Conservation (phyloP, 2,329 filamentous ascomycete genomes). For the Dactylellina parvicollis region DNA sequence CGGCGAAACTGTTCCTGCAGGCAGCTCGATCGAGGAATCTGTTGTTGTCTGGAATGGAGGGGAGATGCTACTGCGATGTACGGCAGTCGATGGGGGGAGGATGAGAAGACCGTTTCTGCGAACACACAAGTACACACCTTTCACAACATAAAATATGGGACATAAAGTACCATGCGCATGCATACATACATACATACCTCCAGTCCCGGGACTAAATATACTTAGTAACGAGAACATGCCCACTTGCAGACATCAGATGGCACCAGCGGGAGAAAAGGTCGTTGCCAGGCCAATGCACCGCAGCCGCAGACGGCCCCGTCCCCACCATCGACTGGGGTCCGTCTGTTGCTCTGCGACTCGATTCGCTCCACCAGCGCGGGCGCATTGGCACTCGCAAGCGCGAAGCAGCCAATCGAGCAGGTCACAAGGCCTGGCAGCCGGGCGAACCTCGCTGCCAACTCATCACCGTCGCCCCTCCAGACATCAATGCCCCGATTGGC, state of each 20-base stretch:
- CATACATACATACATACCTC: not conserved
- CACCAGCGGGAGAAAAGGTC: no score
- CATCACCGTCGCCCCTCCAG: slow-evolving; percentile 28
- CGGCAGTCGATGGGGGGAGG: no score
- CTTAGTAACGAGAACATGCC: no score
- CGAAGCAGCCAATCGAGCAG: slow-evolving; percentile 26
- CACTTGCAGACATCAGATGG: no score
- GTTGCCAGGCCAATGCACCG: slow-evolving; percentile 47
- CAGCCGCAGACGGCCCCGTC: not conserved
- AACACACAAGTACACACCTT: no score
- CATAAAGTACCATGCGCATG: no score
- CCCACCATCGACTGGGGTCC: not conserved
- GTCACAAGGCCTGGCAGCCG: slow-evolving; percentile 16
- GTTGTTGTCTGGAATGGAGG: not conserved
- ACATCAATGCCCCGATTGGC: slow-evolving; percentile 46
- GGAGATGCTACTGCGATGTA: not conserved
- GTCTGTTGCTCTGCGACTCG: not conserved
- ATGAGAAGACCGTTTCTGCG: not conserved
- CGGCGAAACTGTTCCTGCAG: slow-evolving; percentile 1
- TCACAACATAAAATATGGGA: no score
- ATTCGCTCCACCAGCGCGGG: not conserved
- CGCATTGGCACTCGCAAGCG: not conserved
- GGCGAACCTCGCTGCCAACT: slow-evolving; percentile 40
- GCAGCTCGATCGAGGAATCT: slow-evolving; percentile 10
- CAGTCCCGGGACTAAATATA: not conserved